Evolutionary conservation across 805 yeast species (phyloP), one percentile per base, ranked within the genome.

Genomic region (Sugiyamaella lignohabitans): DNA sequence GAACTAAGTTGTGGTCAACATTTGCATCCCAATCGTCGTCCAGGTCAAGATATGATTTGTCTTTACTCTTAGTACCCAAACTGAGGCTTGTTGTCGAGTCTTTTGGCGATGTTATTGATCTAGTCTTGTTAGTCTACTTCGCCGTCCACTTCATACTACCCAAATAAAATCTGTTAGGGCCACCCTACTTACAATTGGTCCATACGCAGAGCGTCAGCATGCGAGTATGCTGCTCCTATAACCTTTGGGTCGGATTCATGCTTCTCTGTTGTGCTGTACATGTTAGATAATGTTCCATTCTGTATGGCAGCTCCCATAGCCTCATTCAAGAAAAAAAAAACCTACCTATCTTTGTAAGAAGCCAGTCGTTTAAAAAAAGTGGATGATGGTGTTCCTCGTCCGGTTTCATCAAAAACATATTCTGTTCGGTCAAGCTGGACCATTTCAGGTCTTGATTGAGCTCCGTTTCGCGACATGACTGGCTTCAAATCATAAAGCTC

Each of bases 21-120:
- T 80, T 82, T 10, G 91, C 94, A 62, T 87, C 91, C 96, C 96
- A 88, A 64, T 87, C 96, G 56, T 85, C 95, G 61, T 88, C 96
- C 48, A 82, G 68, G 60, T 88, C 95, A 38, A 79, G 70, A 59
- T 82, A 83, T 47, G 65, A 42, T n/a, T n/a, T n/a, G n/a, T n/a
- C n/a, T n/a, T n/a, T n/a, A n/a, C n/a, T n/a, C n/a, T n/a, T n/a
- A n/a, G n/a, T n/a, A n/a, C n/a, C n/a, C n/a, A n/a, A n/a, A n/a
- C n/a, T n/a, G n/a, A 27, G 30, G 30, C 30, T 27, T 27, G 30
- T 11, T 27, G 6, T 27, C 30, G 30, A 27, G 64, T 10, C 40
- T 21, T 37, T 47, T n/a, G n/a, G n/a, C n/a, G n/a, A n/a, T n/a
- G n/a, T n/a, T n/a, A n/a, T n/a, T n/a, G n/a, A n/a, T 45, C 51